Conservation (phyloP, 371 early-diverging fungal genomes). For the Circinella umbellata region DNA sequence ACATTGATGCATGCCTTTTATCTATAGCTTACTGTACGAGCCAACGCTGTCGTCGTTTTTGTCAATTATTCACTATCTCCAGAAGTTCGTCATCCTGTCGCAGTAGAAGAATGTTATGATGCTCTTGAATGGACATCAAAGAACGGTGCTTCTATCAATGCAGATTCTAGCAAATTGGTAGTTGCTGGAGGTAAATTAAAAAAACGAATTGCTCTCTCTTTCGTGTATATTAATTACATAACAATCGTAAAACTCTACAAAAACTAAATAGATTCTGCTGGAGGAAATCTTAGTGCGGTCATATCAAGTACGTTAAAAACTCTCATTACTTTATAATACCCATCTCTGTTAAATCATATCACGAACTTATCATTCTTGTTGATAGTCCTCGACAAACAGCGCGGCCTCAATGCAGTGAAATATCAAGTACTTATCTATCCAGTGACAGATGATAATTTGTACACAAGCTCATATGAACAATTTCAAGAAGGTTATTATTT, state of each 20-base stretch:
- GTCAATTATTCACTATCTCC: constrained; percentile 32
- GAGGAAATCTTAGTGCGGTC: constrained; percentile 37
- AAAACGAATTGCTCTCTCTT: too few relatives aligned
- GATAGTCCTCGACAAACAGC: constrained; percentile 35
- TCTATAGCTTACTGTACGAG: constrained; percentile 12
- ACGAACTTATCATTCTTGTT: background rate
- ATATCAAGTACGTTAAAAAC: constrained; percentile 11
- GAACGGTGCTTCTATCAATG: constrained; percentile 24
- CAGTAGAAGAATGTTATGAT: constrained; percentile 38
- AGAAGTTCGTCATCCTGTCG: constrained; percentile 36
- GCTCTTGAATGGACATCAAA: constrained; percentile 28
- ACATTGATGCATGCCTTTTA: background rate
- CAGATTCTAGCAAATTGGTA: constrained; percentile 27
- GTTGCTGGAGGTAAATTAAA: constrained; percentile 21
- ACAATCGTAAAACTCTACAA: too few relatives aligned
- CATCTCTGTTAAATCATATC: too few relatives aligned
- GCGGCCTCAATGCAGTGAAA: constrained; percentile 22
- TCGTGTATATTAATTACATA: too few relatives aligned
- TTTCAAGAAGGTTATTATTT: constrained; percentile 27
- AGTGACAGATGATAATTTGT: constrained; percentile 21
- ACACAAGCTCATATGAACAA: constrained; percentile 28
- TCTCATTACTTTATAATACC: background rate
- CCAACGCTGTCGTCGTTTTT: constrained; percentile 26
- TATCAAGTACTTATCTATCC: constrained; percentile 40
- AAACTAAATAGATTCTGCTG: constrained; percentile 28